phyloP scores from a whole-genome alignment of 441 rosid genomes.

The Cnidoscolus chayamansa region DNA sequence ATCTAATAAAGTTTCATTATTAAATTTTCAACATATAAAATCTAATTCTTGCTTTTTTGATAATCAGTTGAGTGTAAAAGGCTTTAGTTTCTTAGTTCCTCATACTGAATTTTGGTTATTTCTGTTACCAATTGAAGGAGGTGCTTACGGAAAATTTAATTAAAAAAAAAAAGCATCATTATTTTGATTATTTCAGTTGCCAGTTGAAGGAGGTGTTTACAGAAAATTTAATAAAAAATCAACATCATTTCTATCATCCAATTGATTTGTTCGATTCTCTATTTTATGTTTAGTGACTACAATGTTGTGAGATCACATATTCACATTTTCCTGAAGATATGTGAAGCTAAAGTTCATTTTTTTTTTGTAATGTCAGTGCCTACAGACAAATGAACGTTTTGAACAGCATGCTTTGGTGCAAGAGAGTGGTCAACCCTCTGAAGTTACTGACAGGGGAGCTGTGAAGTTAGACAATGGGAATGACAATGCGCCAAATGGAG shows the following conservation, averaged over 20 bases:
- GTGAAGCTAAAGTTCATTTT: conserved; percentile 9
- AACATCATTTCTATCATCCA: not conserved
- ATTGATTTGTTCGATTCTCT: too few species aligned
- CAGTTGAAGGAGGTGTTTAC: too few species aligned
- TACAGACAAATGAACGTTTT: conserved; percentile 26
- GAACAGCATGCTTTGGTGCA: conserved; percentile 36
- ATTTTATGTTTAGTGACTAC: not conserved
- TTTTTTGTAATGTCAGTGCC: conserved; percentile 34
- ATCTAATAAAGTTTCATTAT: not conserved
- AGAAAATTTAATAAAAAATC: not conserved
- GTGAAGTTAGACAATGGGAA: conserved; percentile 27
- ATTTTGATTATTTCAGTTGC: not conserved
- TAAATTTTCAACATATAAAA: not conserved
- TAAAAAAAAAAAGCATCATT: too few species aligned
- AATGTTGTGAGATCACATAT: not conserved
- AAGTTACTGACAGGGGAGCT: conserved; percentile 24
- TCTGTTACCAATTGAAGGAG: not conserved
- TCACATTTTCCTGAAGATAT: not conserved
- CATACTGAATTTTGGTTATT: not conserved
- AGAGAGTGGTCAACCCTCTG: conserved; percentile 30
- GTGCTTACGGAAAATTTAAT: not conserved
- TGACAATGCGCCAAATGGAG: conserved; percentile 23
- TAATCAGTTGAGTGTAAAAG: not conserved
- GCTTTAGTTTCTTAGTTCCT: not conserved
- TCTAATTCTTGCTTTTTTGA: not conserved